These are phyloP conservation scores for Solanum sejunctum DNA, from an alignment of 257 asterid genomes.

Conservation along the genomic window DNA sequence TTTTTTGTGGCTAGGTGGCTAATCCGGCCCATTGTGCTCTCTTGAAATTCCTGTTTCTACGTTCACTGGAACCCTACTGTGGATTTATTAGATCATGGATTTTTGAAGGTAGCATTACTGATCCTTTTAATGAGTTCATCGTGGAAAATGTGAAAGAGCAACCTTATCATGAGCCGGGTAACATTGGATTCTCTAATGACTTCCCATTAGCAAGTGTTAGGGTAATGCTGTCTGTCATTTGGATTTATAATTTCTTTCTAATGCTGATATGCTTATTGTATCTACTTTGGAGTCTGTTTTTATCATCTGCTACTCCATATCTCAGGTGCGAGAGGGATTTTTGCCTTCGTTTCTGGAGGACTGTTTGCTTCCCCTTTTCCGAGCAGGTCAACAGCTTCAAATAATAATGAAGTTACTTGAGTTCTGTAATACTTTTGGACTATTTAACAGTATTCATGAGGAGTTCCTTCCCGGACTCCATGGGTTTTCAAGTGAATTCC, in stretches of 20 bases:
- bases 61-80: conserved; percentile 79
- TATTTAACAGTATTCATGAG: conserved; percentile 30
- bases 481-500: conserved; percentile 41
- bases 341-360: conserved; percentile 83
- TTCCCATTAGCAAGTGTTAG: conserved; percentile 50
- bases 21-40: conserved; percentile 73
- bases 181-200: conserved; percentile 23
- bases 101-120: conserved; percentile 67
- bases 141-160: conserved; percentile 41
- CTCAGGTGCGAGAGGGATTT: conserved; percentile 78
- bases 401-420: conserved; percentile 75
- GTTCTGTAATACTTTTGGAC: conserved; percentile 36
- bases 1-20: conserved; percentile 45
- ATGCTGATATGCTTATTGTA: conserved; percentile 3
- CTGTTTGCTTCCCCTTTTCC: conserved; percentile 58
- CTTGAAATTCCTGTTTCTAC: conserved; percentile 80
- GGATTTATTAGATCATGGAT: conserved; percentile 91
- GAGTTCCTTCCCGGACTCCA: conserved; percentile 59
- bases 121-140: conserved; percentile 72
- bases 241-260: conserved; percentile 1
- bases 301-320: conserved; percentile 9
- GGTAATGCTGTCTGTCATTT: conserved; percentile 40
- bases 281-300: conserved; percentile 12
- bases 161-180: conserved; percentile 18
- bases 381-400: conserved; percentile 99